Conservation (phyloP, 345 rosid species). For the Hypericum androsaemum region DNA sequence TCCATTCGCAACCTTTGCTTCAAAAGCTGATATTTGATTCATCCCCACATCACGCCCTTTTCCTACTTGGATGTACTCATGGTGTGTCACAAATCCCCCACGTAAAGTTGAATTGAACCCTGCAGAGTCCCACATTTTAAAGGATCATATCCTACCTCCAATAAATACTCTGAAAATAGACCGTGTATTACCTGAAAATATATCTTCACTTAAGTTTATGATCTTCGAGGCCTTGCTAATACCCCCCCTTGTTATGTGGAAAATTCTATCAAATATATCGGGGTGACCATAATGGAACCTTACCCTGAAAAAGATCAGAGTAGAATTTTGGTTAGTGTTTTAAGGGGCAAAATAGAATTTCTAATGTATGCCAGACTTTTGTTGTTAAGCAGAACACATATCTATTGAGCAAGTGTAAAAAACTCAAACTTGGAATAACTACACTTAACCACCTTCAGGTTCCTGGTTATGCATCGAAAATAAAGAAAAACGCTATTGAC, state of each 20-base stretch:
- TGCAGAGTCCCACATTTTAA: conserved; percentile 31
- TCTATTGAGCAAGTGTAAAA: no score
- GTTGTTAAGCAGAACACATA: no score
- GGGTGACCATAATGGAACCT: conserved; percentile 99
- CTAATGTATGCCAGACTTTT: background rate
- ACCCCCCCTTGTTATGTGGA: conserved; percentile 97
- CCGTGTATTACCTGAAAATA: conserved; percentile 64
- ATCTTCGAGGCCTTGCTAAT: conserved; percentile 90
- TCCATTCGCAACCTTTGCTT: conserved; percentile 94
- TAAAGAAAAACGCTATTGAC: no score
- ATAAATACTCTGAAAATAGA: conserved; percentile 2
- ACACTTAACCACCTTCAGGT: no score
- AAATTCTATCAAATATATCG: conserved; percentile 90
- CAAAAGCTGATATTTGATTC: conserved; percentile 86
- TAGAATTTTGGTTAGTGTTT: background rate
- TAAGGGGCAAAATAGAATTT: background rate
- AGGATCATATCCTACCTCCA: conserved; percentile 7
- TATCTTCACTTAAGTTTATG: conserved; percentile 89
- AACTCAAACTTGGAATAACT: no score
- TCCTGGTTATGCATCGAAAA: no score
- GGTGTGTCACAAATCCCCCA: conserved; percentile 81
- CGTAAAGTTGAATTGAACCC: conserved; percentile 92
- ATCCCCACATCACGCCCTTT: conserved; percentile 96
- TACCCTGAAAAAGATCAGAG: conserved; percentile 42
- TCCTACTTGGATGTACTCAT: conserved; percentile 96